Evolutionary conservation across 192 early-diverging fungal species (phyloP).

Genomic region (Gigaspora rosea): DNA sequence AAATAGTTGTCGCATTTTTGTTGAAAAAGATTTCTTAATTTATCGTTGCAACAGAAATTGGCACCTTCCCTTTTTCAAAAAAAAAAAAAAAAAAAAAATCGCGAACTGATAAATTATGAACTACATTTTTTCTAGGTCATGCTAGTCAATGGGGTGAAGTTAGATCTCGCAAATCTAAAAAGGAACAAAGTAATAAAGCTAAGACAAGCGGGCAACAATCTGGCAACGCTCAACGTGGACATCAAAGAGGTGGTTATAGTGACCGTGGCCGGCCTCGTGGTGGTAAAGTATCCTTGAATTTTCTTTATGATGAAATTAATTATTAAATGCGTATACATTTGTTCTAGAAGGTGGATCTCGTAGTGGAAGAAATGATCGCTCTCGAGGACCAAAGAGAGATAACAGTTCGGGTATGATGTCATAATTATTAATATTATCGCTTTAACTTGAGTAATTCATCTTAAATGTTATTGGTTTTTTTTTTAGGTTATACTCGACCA

Average conservation of each 20-base stretch:
- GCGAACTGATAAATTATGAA: too few relatives aligned
- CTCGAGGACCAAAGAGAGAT: slow-evolving; percentile 18
- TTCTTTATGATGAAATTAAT: not conserved
- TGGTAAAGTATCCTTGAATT: not conserved
- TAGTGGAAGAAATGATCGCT: slow-evolving; percentile 15
- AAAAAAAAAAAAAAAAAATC: too few relatives aligned
- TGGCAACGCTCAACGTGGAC: slow-evolving; percentile 53
- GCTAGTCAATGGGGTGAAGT: slow-evolving; percentile 86
- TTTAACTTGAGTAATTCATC: not conserved
- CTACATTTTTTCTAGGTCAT: slow-evolving; percentile 56
- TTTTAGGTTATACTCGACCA: slow-evolving; percentile 25
- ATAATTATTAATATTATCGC: not conserved
- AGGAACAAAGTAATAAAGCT: slow-evolving; percentile 57
- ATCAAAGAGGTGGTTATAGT: slow-evolving; percentile 63
- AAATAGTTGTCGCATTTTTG: too few relatives aligned
- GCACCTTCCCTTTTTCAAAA: too few relatives aligned
- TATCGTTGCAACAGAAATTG: too few relatives aligned
- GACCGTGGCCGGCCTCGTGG: slow-evolving; percentile 24
- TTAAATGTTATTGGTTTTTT: not conserved
- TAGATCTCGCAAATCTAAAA: slow-evolving; percentile 70
- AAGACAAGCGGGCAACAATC: slow-evolving; percentile 51
- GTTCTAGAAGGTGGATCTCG: not conserved
- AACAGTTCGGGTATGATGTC: slow-evolving; percentile 28
- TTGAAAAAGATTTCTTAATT: too few relatives aligned
- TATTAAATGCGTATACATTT: not conserved